Base-by-base conservation (phyloP, 1,284 basidiomycete genomes). In the Leccinum cinnamomeum region DNA sequence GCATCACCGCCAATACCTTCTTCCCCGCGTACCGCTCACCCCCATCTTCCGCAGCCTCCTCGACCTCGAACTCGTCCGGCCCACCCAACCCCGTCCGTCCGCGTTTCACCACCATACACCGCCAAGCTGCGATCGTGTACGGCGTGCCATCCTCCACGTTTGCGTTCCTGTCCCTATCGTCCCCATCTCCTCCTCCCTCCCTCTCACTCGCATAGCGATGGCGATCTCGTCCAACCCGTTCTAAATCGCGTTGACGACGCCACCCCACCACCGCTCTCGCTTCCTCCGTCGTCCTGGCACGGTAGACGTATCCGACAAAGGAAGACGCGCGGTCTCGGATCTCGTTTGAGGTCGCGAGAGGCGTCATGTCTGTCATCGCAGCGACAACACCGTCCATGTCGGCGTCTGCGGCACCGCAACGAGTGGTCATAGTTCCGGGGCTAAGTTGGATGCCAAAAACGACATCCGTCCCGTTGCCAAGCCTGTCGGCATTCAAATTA, bases 51-150 rank as follows among this genome's bases (percentile, higher is more conserved):
- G 77, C 81, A 3, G 85, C 88, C 3, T 78, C 77, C 60, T 79
- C 73, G 30, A 92, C 76, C 69, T 86, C 84, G 69, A 92, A 92
- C 67, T 92, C 91, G 46, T 90, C 87, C 12, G 86, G 84, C 14
- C 86, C 89, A n/a, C 79, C 80, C 30, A 85, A 70, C 16, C 91
- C 91, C 12, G 84, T 86, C 65, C 80, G 81, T 7, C 88, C 89
- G 5, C 78, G 69, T 75, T 88, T 91, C 60, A 91, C 76, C 1
- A 81, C 79, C 85, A 94, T 90, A 69, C 87, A 88, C 62, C 93
- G 80, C 88, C 89, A 89, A 12, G 87, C 89, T 56, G 83, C 75
- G 60, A 92, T 87, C 74, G 91, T 84, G 72, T 94, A 78, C n/a
- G 89, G 41, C 10, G 53, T 77, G 14, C 14, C 12, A 8, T 48